Evolutionary conservation across 2,329 filamentous ascomycete species (phyloP).

Genomic region (Aspergillus aculeatus): DNA sequence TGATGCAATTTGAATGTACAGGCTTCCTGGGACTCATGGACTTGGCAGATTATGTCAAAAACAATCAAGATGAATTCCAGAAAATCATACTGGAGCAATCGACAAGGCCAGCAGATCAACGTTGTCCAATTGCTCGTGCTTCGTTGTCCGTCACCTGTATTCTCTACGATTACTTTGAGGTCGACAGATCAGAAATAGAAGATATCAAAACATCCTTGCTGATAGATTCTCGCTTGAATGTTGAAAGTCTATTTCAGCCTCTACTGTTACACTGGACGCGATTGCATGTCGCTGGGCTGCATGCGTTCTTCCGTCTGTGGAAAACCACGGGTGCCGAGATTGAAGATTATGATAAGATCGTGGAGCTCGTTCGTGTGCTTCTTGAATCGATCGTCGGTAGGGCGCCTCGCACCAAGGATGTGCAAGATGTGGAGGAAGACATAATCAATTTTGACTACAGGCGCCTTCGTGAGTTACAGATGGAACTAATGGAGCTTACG

Average conservation of each 20-base stretch:
- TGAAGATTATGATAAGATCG: constrained; percentile 91
- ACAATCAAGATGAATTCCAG: constrained; percentile 88
- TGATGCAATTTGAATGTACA: constrained; percentile 76
- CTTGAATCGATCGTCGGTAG: constrained; percentile 86
- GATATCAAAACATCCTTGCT: constrained; percentile 74
- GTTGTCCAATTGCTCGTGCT: constrained; percentile 83
- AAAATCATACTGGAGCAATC: constrained; percentile 90
- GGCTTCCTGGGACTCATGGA: constrained; percentile 98
- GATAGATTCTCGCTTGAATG: constrained; percentile 71
- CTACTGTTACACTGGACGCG: constrained; percentile 90
- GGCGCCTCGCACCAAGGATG: constrained; percentile 75
- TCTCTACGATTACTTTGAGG: constrained; percentile 92
- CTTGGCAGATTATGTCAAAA: constrained; percentile 86
- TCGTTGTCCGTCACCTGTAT: constrained; percentile 84
- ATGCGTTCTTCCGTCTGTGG: constrained; percentile 90
- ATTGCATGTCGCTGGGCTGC: constrained; percentile 78
- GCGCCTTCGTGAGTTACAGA: constrained; percentile 79
- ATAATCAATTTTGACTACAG: constrained; percentile 78
- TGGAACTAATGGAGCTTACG: constrained; percentile 84
- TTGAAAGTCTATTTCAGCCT: constrained; percentile 84
- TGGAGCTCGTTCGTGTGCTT: constrained; percentile 84
- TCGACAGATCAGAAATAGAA: constrained; percentile 78
- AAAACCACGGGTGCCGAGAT: constrained; percentile 79
- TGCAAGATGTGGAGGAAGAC: constrained; percentile 86
- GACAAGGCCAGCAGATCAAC: constrained; percentile 64